Evolutionary conservation across 352 stramenopile species (phyloP).

Genomic region (Phytopythium helicoides): DNA sequence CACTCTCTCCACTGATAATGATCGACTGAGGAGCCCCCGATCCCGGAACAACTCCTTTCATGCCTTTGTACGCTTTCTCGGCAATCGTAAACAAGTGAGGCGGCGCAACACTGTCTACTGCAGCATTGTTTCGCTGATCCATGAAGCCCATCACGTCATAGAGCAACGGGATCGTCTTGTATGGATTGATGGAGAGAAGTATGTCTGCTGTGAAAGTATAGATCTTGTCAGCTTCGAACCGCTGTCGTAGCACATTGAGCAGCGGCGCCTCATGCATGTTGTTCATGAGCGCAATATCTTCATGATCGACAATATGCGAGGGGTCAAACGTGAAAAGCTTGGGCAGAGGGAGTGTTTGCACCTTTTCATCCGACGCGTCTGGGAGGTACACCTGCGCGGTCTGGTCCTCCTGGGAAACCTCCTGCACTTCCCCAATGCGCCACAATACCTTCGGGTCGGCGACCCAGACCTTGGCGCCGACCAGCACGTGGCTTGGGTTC

Average conservation of each 20-base stretch:
- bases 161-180: slow-evolving; percentile 83
- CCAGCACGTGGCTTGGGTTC: slow-evolving; percentile 40
- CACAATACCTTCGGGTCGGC: slow-evolving; percentile 71
- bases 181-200: slow-evolving; percentile 82
- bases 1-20: slow-evolving; percentile 92
- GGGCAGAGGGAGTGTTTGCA: slow-evolving; percentile 42
- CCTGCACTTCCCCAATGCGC: slow-evolving; percentile 75
- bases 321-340: slow-evolving; percentile 81
- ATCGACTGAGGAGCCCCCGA: slow-evolving; percentile 87
- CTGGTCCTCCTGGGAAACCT: slow-evolving; percentile 38
- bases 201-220: slow-evolving; percentile 88
- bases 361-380: slow-evolving; percentile 54
- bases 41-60: slow-evolving; percentile 59
- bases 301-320: slow-evolving; percentile 80
- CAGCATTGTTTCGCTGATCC: slow-evolving; percentile 34
- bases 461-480: slow-evolving; percentile 74
- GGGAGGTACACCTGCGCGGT: slow-evolving; percentile 58
- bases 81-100: slow-evolving; percentile 84
- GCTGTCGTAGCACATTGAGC: slow-evolving; percentile 72
- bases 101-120: slow-evolving; percentile 29
- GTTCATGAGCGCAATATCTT: slow-evolving; percentile 88
- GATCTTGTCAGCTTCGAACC: slow-evolving; percentile 79
- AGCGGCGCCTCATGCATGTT: slow-evolving; percentile 89
- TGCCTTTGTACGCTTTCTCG: slow-evolving; percentile 67
- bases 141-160: slow-evolving; percentile 82